A percentile compares a stretch with the other conserved stretches of the same genome.
Conservation (phyloP, 1,139 yeast species). For the Lodderomyces metapsilosis region DNA sequence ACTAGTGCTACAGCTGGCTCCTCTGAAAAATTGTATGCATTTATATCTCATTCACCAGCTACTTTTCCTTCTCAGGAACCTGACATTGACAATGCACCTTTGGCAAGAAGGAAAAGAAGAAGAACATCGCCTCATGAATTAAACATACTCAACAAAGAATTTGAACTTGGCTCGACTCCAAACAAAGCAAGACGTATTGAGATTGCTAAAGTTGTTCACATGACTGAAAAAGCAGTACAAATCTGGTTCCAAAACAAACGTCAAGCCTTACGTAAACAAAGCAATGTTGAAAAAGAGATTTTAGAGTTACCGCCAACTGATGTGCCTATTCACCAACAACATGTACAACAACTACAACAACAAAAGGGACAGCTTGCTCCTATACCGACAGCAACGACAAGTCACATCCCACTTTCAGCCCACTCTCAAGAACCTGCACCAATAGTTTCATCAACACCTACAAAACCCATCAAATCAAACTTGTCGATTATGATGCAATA, state of each 20-base stretch:
- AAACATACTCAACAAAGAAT: conserved; percentile 75
- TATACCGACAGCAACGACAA: conserved; percentile 6
- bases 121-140: conserved; percentile 90
- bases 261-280: conserved; percentile 69
- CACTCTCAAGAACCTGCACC: conserved; percentile 4
- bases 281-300: conserved; percentile 39
- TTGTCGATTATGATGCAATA: not conserved
- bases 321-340: conserved; percentile 5
- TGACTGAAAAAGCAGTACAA: conserved; percentile 97
- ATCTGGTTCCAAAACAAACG: conserved; percentile 97
- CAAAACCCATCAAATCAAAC: conserved; percentile 17
- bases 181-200: conserved; percentile 70
- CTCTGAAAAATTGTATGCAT: conserved; percentile 57
- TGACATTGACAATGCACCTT: conserved; percentile 79
- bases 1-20: conserved; percentile 12
- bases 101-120: conserved; percentile 91
- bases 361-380: conserved; percentile 2
- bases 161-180: conserved; percentile 75
- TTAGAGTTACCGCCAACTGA: conserved; percentile 39
- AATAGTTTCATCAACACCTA: conserved; percentile 23
- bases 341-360: conserved; percentile 5
- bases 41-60: conserved; percentile 86
- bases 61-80: conserved; percentile 86
- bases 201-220: conserved; percentile 74
- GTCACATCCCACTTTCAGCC: not conserved